Evolutionary conservation across 2,329 filamentous ascomycete genomes (phyloP), one percentile per base, ranked within the genome.

Genomic region (Penicillium sclerotigenum): DNA sequence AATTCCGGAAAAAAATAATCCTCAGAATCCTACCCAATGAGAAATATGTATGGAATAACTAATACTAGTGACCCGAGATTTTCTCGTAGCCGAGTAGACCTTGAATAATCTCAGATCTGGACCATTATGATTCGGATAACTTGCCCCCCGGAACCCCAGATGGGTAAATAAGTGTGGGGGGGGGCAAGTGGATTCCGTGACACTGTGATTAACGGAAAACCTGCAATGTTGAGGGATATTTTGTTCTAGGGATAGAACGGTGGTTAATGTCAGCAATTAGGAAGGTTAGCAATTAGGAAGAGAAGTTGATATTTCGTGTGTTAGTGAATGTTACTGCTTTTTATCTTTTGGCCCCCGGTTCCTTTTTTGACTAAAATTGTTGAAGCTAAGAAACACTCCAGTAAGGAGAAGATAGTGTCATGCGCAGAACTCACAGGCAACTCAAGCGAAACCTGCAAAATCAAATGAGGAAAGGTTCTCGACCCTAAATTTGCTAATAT

Each of bases 91-190:
- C n/a, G 34, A 5, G 46, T 58, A 46, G 53, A 34, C 37, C 45
- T 13, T 38, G 34, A 38, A 28, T 16, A 13, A 29, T 49, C 2
- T 28, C 47, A 24, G 16, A 29, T 48, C 16, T 48, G 22, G 18
- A 22, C 26, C 14, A 20, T 24, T 11, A 3, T 22, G 26, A 16
- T 55, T 55, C 53, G 53, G 53, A 56, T 52, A 56, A 56, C 26
- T 56, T 56, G 53, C 53, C 53, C 20, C 43, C 43, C 24, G 16
- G 40, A 42, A 42, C 40, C 40, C 31, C 31, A 20, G 28, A 41
- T 40, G 41, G 26, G 47, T 55, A 33, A 46, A 55, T 55, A 47
- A 40, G 52, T 52, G 47, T n/a, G n/a, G n/a, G n/a, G n/a, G n/a
- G 53, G 53, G 49, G 24, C 3, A 40, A 34, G 53, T 56, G 53